Evolutionary conservation across 2,329 filamentous ascomycete species (phyloP).

Genomic region (Phaeomoniella chlamydospora): DNA sequence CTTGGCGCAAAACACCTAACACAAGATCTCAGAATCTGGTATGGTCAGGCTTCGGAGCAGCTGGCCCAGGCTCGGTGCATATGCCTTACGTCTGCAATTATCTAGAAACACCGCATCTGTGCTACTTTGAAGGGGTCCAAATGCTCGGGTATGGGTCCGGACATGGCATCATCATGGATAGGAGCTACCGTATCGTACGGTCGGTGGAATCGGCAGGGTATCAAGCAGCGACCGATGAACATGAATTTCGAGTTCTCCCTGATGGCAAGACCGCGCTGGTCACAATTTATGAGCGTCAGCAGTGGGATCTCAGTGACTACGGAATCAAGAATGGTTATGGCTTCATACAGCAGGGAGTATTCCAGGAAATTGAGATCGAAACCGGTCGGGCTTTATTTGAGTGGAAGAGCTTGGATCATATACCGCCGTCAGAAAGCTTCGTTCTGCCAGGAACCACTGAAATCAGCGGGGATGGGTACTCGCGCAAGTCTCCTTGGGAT

Average conservation of each 20-base stretch:
- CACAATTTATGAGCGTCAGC: conserved; percentile 25
- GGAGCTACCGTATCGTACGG: conserved; percentile 32
- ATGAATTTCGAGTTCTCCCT: conserved; percentile 34
- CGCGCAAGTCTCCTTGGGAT: conserved; percentile 28
- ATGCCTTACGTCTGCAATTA: conserved; percentile 34
- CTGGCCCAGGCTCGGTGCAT: conserved; percentile 34
- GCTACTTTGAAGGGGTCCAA: conserved; percentile 37
- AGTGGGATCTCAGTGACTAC: conserved; percentile 31
- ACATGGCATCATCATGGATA: conserved; percentile 38
- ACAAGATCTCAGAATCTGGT: conserved; percentile 29
- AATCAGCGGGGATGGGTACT: conserved; percentile 32
- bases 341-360: conserved; percentile 37
- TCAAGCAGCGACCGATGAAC: conserved; percentile 30
- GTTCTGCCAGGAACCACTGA: conserved; percentile 28
- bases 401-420: conserved; percentile 43
- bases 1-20: background rate
- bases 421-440: conserved; percentile 33
- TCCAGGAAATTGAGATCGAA: conserved; percentile 38
- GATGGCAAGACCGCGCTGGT: conserved; percentile 25
- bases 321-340: conserved; percentile 28
- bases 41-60: conserved; percentile 33
- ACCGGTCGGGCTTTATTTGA: conserved; percentile 42
- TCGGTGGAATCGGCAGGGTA: conserved; percentile 25
- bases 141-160: conserved; percentile 36
- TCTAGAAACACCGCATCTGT: conserved; percentile 33